A percentile compares a stretch with the other conserved stretches of the same genome.
phyloP scores from a whole-genome alignment of 768 basidiomycete species.

The Nidula microcarpa region DNA sequence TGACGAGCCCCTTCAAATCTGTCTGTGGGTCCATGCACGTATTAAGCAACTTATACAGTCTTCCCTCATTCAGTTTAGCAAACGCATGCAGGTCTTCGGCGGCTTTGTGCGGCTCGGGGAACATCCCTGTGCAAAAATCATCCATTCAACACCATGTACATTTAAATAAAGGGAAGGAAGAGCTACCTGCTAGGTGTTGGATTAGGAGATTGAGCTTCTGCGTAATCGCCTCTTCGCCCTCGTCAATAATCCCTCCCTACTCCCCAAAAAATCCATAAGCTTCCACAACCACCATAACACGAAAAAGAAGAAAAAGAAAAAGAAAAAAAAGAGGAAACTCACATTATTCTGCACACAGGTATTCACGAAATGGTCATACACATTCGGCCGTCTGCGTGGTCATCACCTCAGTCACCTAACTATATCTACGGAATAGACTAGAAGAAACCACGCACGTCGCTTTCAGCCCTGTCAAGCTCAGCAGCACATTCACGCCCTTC shows the following conservation, averaged over 20 bases:
- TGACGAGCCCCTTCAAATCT: constrained; percentile 76
- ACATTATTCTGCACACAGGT: constrained; percentile 85
- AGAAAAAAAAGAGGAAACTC: constrained; percentile 20
- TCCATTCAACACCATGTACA: constrained; percentile 1
- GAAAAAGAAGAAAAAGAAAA: background rate
- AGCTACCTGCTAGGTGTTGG: constrained; percentile 60
- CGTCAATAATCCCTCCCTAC: constrained; percentile 80
- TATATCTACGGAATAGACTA: background rate
- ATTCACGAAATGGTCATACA: constrained; percentile 68
- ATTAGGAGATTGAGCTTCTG: constrained; percentile 52
- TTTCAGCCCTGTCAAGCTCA: constrained; percentile 63
- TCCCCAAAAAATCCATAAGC: no score
- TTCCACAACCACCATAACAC: constrained; percentile 29
- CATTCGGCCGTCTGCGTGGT: constrained; percentile 54
- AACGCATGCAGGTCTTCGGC: constrained; percentile 78
- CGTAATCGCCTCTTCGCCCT: constrained; percentile 63
- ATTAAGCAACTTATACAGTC: constrained; percentile 82
- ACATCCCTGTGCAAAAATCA: constrained; percentile 34
- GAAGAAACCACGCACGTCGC: constrained; percentile 42
- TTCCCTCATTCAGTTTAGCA: constrained; percentile 81
- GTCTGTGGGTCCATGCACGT: constrained; percentile 82
- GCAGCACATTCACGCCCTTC: constrained; percentile 50
- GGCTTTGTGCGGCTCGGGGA: constrained; percentile 71
- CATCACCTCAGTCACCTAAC: background rate
- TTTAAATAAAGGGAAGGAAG: background rate